phyloP scores from a whole-genome alignment of 176 grass and related monocot genomes.

The Cenchrus fungigraminus region DNA sequence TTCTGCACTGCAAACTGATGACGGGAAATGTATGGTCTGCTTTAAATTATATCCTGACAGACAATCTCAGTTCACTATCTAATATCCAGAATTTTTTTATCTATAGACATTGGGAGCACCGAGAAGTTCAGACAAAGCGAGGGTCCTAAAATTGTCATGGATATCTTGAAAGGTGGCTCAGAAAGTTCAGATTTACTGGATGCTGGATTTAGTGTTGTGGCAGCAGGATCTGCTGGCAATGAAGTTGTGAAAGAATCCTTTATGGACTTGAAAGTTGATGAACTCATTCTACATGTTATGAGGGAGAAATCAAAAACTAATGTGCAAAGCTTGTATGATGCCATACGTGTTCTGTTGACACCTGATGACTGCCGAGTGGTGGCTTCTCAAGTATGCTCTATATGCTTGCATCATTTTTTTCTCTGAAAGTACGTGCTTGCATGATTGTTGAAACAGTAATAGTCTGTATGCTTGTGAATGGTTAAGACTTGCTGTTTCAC shows the following conservation, averaged over 20 bases:
- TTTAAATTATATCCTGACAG: background rate
- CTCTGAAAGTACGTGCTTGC: background rate
- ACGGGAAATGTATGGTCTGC: background rate
- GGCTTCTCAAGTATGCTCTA: constrained; percentile 81
- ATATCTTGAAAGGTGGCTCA: constrained; percentile 56
- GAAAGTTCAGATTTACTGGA: constrained; percentile 67
- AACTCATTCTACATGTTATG: constrained; percentile 71
- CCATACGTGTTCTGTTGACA: constrained; percentile 73
- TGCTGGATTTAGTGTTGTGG: constrained; percentile 73
- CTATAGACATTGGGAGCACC: constrained; percentile 68
- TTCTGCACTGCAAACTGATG: background rate
- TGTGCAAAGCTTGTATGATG: constrained; percentile 73
- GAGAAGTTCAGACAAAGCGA: constrained; percentile 76
- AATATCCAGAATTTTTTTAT: constrained; percentile 33
- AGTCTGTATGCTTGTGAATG: background rate
- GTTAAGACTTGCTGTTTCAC: background rate
- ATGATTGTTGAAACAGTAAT: background rate
- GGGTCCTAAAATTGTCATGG: constrained; percentile 66
- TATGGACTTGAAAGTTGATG: constrained; percentile 80
- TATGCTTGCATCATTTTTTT: background rate
- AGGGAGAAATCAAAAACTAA: constrained; percentile 54
- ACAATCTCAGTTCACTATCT: constrained; percentile 13
- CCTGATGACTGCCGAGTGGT: constrained; percentile 88
- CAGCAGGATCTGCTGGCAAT: constrained; percentile 67
- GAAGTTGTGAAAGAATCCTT: constrained; percentile 96